Conservation (phyloP, 2,329 filamentous ascomycete species). For the Calonectria leucothoes region DNA sequence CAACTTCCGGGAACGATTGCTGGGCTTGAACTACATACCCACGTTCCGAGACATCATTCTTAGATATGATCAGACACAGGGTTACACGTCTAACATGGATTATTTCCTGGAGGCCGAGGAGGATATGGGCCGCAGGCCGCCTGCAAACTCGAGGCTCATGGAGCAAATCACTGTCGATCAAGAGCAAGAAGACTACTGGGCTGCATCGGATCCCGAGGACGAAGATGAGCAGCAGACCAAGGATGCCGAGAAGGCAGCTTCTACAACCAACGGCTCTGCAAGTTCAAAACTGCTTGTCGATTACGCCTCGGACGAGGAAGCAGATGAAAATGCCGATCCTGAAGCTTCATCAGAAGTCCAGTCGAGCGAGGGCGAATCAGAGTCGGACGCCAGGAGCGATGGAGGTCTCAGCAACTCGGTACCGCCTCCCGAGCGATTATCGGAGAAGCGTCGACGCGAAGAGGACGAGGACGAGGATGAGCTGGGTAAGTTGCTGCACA, state of each 20-base stretch:
- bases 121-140: slow-evolving; percentile 58
- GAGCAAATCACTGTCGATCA: slow-evolving; percentile 81
- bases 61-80: slow-evolving; percentile 83
- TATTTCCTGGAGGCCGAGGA: slow-evolving; percentile 80
- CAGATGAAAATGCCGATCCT: slow-evolving; percentile 66
- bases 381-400: slow-evolving; percentile 45
- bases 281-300: slow-evolving; percentile 84
- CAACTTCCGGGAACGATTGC: slow-evolving; percentile 82
- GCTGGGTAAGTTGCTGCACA: slow-evolving; percentile 81
- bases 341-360: slow-evolving; percentile 50
- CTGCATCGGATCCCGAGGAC: slow-evolving; percentile 87
- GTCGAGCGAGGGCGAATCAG: slow-evolving; percentile 47
- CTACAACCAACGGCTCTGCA: slow-evolving; percentile 69
- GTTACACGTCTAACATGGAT: slow-evolving; percentile 73
- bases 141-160: slow-evolving; percentile 68
- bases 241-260: slow-evolving; percentile 44
- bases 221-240: slow-evolving; percentile 64
- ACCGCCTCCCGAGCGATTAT: slow-evolving; percentile 80
- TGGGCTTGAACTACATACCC: slow-evolving; percentile 82
- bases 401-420: slow-evolving; percentile 36
- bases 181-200: slow-evolving; percentile 94
- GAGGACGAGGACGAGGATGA: slow-evolving; percentile 93
- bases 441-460: slow-evolving; percentile 90
- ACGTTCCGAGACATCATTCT: slow-evolving; percentile 83
- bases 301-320: slow-evolving; percentile 93